A percentile compares a stretch with the other conserved stretches of the same genome.
Conservation (phyloP, 2,329 filamentous ascomycete species). For the Alternaria novae-zelandiae region DNA sequence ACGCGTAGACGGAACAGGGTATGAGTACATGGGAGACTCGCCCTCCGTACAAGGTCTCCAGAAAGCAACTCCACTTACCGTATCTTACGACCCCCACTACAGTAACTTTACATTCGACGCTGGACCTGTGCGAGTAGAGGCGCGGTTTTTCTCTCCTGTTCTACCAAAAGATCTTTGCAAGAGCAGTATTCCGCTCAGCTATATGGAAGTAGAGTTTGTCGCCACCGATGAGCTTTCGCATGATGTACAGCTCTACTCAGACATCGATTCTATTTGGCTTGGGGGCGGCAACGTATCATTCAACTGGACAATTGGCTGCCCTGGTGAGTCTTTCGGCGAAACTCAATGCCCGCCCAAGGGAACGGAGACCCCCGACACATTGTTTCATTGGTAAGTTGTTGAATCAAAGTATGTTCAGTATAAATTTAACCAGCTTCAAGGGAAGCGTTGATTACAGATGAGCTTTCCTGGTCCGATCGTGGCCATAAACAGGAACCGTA, state of each 20-base stretch:
- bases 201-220: not conserved
- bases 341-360: not conserved
- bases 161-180: not conserved
- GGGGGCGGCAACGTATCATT: not conserved
- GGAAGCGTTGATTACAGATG: not conserved
- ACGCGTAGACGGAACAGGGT: not conserved
- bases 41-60: not conserved
- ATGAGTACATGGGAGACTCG: conserved; percentile 3
- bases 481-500: not conserved
- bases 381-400: not conserved
- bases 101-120: not conserved
- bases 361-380: not conserved
- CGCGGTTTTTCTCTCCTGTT: not conserved
- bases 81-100: not conserved
- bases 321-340: not conserved
- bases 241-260: not conserved
- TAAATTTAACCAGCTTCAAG: not conserved
- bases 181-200: not conserved
- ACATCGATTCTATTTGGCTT: not conserved
- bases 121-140: not conserved
- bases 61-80: not conserved
- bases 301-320: not conserved
- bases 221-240: not conserved
- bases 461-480: not conserved
- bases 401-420: not conserved